Base-by-base conservation (phyloP, 768 basidiomycete species). In the Suillus placidus region DNA sequence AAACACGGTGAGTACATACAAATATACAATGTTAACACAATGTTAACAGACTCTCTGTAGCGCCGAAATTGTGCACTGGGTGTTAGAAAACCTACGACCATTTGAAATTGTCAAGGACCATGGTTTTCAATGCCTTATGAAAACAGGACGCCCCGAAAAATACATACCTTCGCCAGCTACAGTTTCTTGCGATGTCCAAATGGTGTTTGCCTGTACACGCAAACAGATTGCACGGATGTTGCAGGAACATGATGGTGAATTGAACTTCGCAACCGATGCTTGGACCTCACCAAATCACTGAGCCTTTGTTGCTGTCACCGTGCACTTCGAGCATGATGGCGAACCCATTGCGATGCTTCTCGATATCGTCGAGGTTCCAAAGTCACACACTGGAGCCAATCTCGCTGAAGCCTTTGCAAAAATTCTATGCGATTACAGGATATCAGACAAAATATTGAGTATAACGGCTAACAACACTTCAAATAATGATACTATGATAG, bases 381-480 rank as follows among this genome's bases (percentile, higher is more conserved):
- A n/a, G n/a, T n/a, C n/a, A 0, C 81, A 84, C 64, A 68, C 71
- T 0, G 76, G 81, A 3, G 14, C 69, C 0, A 76, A 76, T 32
- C 71, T 84, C 16, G 80, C 80, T 0, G 54, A 42, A 0, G 80
- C 72, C 4, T 80, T 82, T 64, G 68, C 66, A 2, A 38, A 68
- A 3, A 72, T 81, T 6, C 71, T 82, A 4, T 40, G 77, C 0
- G 76, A 77, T 1, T 84, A 76, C 64, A 76, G 77, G 0, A 76
- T 81, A 43, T 63, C 51, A 2, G 54, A 76, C 13, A 79, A 80
- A 76, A 78, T 80, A 5, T 67, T 40, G 38, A 40, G 38, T 12
- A 14, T 40, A 13, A 40, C 38, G 2, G 12, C 38, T 14, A 12
- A 40, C 38, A 40, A 40, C 6, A 2, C 38, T 40, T 14, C 38